phyloP scores from a whole-genome alignment of 139 green algal genomes.

The Chlamydomonas schloesseri region DNA sequence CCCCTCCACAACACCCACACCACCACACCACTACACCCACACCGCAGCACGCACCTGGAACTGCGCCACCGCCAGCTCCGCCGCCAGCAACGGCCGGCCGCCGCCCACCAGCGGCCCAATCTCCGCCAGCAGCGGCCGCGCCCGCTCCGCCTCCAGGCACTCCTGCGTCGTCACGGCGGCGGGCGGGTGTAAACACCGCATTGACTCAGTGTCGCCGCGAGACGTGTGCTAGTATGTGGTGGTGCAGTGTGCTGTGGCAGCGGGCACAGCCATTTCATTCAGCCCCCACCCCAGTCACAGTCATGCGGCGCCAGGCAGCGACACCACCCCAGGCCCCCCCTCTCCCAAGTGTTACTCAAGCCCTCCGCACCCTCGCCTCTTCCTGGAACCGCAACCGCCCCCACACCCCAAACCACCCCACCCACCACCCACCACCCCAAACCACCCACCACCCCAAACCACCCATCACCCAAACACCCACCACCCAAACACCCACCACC shows the following conservation, averaged over 20 bases:
- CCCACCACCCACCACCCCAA: no score
- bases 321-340: no score
- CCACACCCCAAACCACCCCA: no score
- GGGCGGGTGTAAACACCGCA: no score
- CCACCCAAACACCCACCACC: background rate
- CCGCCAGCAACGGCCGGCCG: slow-evolving; percentile 44
- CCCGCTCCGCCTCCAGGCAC: slow-evolving; percentile 56
- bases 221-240: no score
- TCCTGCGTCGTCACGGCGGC: slow-evolving; percentile 34
- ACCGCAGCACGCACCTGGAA: slow-evolving; percentile 54
- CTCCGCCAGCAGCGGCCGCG: slow-evolving; percentile 47
- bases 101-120: slow-evolving; percentile 35
- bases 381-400: no score
- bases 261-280: background rate
- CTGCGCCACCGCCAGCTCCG: slow-evolving; percentile 48
- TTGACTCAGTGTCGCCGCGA: no score
- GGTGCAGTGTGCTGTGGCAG: no score
- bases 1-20: background rate
- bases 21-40: no score
- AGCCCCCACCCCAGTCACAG: background rate
- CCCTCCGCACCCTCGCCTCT: no score
- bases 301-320: no score
- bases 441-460: background rate
- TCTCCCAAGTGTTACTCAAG: no score
- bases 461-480: background rate